Base-by-base conservation (phyloP, 768 basidiomycete genomes). In the Fibroporia radiculosa region DNA sequence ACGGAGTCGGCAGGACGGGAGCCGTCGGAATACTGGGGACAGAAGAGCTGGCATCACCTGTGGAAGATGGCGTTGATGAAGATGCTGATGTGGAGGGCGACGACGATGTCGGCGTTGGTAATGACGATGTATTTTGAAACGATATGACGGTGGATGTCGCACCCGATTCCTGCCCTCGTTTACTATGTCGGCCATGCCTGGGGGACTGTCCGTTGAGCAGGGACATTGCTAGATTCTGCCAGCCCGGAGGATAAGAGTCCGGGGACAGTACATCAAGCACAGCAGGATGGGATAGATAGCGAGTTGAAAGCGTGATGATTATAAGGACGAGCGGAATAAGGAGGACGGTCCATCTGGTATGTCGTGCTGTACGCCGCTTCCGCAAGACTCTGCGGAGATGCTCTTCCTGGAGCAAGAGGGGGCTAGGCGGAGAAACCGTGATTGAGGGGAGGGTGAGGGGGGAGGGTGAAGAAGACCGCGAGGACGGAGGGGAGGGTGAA, bases 1-100 rank as follows among this genome's bases (percentile, higher is more conserved):
- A 89, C 0, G 88, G 88, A 4, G 76, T 78, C 6, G 86, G 84
- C 20, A 89, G 70, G 6, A 52, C 48, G 3, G 74, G 62, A 4
- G 65, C 50, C 4, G 63, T 48, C 0, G 82, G 80, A n/a, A 81
- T 62, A 2, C 46, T 50, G 16, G 54, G 50, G 25, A 39, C 14
- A 11, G 36, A 16, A n/a, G 37, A 29, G 18, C 37, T 13, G 18
- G 47, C 38, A 23, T 33, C 46, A 14, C n/a, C 14, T n/a, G 44
- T 18, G 12, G 55, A 39, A 6, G 49, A 44, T 10, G 48, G 16
- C 3, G 53, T 41, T 25, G 36, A 28, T 13, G 19, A 16, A 11
- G 28, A 39, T 33, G 23, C 40, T 40, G 47, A 20, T 23, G 18
- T 3, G 29, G 22, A 11, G 14, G 49, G 38, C 12, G 48, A 44